These are phyloP conservation scores for Meira nashicola DNA, from an alignment of 1,284 basidiomycete genomes.

Conservation along the genomic window DNA sequence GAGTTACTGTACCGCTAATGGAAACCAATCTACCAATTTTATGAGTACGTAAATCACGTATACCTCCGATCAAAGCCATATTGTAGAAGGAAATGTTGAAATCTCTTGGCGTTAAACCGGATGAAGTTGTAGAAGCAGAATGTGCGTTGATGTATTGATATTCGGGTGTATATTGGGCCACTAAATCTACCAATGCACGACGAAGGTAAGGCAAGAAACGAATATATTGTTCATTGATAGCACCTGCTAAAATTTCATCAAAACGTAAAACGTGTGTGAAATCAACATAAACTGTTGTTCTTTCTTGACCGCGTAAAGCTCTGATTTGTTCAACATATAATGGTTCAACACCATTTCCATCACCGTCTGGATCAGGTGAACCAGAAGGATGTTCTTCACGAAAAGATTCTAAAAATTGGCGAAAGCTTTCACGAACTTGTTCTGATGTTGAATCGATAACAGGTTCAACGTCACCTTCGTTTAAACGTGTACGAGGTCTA, in stretches of 20 bases:
- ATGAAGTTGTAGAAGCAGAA: constrained; percentile 59
- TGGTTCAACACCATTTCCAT: constrained; percentile 55
- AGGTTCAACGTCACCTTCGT: constrained; percentile 54
- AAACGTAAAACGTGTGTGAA: constrained; percentile 81
- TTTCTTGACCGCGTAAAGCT: constrained; percentile 83
- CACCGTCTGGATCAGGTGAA: constrained; percentile 56
- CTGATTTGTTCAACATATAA: constrained; percentile 87
- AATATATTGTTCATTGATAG: constrained; percentile 91
- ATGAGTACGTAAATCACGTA: constrained; percentile 70
- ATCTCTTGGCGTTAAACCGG: constrained; percentile 83
- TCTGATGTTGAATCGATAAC: constrained; percentile 90
- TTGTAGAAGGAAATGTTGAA: constrained; percentile 95
- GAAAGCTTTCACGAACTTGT: constrained; percentile 82
- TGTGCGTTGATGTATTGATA: constrained; percentile 81
- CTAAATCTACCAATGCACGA: constrained; percentile 80
- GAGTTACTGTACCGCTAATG: constrained; percentile 64
- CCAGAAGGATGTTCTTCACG: constrained; percentile 63
- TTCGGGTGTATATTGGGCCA: constrained; percentile 79
- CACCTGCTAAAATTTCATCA: constrained; percentile 85
- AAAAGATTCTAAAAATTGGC: constrained; percentile 83
- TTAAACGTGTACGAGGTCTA: too few species aligned
- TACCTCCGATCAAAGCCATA: constrained; percentile 86
- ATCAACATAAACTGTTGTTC: constrained; percentile 94
- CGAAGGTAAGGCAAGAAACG: constrained; percentile 87
- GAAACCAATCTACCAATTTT: constrained; percentile 45